Conservation (phyloP, 352 stramenopile species). For the Phytophthora hybrid region DNA sequence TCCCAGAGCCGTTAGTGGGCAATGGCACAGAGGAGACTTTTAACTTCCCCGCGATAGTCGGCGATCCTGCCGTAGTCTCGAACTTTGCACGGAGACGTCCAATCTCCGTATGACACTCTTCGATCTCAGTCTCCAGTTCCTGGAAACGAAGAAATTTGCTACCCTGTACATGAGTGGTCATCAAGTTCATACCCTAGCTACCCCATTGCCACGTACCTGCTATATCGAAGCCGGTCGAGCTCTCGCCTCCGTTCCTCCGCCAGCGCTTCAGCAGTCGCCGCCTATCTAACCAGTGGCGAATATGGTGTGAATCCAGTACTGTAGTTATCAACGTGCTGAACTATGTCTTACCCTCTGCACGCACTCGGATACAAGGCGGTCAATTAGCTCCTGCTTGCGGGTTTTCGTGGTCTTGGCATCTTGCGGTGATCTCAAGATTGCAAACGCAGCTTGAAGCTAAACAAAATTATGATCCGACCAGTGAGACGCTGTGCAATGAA, state of each 20-base stretch:
- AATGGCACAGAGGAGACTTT: slow-evolving; percentile 38
- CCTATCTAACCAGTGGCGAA: slow-evolving; percentile 45
- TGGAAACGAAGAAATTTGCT: slow-evolving; percentile 80
- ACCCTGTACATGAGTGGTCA: slow-evolving; percentile 4
- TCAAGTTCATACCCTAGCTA: not conserved
- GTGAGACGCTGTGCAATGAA: too few relatives aligned
- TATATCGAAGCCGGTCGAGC: slow-evolving; percentile 61
- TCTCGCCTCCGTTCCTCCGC: slow-evolving; percentile 66
- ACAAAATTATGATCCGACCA: not conserved
- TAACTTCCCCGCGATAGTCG: slow-evolving; percentile 59
- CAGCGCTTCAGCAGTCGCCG: slow-evolving; percentile 57
- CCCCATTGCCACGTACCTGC: slow-evolving; percentile 41
- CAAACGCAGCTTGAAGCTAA: slow-evolving; percentile 69
- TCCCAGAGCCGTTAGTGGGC: slow-evolving; percentile 7
- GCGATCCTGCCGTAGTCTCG: slow-evolving; percentile 5
- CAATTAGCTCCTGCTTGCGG: slow-evolving; percentile 63
- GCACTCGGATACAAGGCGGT: slow-evolving; percentile 64
- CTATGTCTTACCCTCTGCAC: slow-evolving; percentile 54
- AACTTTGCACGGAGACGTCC: slow-evolving; percentile 50
- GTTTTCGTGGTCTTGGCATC: slow-evolving; percentile 74
- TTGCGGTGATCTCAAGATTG: slow-evolving; percentile 61
- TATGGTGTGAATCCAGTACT: not conserved
- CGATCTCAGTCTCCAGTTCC: slow-evolving; percentile 68
- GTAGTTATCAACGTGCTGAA: not conserved
- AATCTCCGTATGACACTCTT: slow-evolving; percentile 69